Conservation (phyloP, 495 filamentous ascomycete species). For the Penicillium verhagenii region DNA sequence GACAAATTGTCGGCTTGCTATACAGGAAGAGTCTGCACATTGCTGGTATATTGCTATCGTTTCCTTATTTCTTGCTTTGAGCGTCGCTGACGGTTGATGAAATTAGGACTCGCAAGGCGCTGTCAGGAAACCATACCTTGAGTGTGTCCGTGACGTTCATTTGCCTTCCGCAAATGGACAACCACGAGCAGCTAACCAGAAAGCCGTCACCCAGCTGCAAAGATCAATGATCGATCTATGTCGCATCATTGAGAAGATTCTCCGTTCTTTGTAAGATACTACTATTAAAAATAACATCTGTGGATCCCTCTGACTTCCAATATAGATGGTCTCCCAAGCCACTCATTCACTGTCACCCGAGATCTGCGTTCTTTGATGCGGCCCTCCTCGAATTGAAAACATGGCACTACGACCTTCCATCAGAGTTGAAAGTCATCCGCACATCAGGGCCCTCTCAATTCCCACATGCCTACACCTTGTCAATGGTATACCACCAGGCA, state of each 20-base stretch:
- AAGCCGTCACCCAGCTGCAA: conserved; percentile 20
- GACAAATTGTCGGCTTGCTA: conserved; percentile 33
- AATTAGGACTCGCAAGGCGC: conserved; percentile 28
- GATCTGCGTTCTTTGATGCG: conserved; percentile 24
- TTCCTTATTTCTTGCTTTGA: background rate
- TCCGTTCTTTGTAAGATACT: conserved; percentile 23
- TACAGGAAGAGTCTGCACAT: conserved; percentile 31
- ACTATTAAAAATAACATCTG: background rate
- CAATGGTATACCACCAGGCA: conserved; percentile 31
- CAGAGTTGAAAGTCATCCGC: conserved; percentile 19
- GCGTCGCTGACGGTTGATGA: too few relatives aligned
- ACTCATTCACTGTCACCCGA: conserved; percentile 15
- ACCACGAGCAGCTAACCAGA: conserved; percentile 15
- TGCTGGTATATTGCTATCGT: conserved; percentile 18
- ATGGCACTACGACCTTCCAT: conserved; percentile 29
- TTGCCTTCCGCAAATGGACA: conserved; percentile 21
- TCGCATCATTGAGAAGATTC: conserved; percentile 28
- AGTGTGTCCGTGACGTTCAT: conserved; percentile 12
- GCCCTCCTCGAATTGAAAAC: conserved; percentile 28
- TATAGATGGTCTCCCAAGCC: conserved; percentile 29
- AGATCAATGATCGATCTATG: conserved; percentile 28
- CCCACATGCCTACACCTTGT: conserved; percentile 27
- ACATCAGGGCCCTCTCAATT: conserved; percentile 15
- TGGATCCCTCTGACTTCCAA: background rate
- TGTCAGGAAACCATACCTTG: conserved; percentile 25